Conservation (phyloP, 306 rosid species). For the Fragaria ananassa region DNA sequence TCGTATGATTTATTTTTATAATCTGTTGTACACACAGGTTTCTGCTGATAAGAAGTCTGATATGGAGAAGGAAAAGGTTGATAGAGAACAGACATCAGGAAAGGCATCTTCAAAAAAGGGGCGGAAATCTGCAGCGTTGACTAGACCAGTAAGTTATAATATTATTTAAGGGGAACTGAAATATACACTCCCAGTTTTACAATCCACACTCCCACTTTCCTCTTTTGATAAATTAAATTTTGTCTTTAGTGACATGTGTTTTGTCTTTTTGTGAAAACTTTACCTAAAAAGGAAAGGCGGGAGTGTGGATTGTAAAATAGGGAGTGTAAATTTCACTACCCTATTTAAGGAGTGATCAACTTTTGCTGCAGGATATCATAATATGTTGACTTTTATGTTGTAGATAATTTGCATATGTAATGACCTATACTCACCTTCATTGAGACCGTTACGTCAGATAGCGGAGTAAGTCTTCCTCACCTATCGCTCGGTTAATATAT, state of each 20-base stretch:
- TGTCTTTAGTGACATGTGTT: too few species aligned
- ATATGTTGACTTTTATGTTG: conserved; percentile 27
- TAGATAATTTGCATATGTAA: conserved; percentile 97
- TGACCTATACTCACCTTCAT: conserved; percentile 88
- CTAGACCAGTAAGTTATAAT: conserved; percentile 82
- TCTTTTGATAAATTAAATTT: too few species aligned
- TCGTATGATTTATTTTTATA: conserved; percentile 5
- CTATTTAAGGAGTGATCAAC: conserved; percentile 7
- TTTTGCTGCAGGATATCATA: conserved; percentile 10
- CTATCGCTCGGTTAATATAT: conserved; percentile 3
- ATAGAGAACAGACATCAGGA: conserved; percentile 47
- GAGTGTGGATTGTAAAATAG: too few species aligned
- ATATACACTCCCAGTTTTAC: too few species aligned
- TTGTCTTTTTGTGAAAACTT: too few species aligned
- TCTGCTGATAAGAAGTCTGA: conserved; percentile 68
- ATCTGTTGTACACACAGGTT: conserved; percentile 42
- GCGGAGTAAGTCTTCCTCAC: conserved; percentile 70
- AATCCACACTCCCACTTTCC: too few species aligned
- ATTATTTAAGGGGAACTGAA: conserved; percentile 12
- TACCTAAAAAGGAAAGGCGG: too few species aligned
- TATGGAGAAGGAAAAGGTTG: conserved; percentile 46
- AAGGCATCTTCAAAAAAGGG: conserved; percentile 61
- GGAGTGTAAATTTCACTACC: too few species aligned
- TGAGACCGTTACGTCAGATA: conserved; percentile 84
- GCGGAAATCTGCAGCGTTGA: conserved; percentile 48